Percentiles rank a stretch among this genome's conserved stretches.
Evolutionary conservation across 2,329 filamentous ascomycete species (phyloP).

Genomic region (Fusarium sambucinum): DNA sequence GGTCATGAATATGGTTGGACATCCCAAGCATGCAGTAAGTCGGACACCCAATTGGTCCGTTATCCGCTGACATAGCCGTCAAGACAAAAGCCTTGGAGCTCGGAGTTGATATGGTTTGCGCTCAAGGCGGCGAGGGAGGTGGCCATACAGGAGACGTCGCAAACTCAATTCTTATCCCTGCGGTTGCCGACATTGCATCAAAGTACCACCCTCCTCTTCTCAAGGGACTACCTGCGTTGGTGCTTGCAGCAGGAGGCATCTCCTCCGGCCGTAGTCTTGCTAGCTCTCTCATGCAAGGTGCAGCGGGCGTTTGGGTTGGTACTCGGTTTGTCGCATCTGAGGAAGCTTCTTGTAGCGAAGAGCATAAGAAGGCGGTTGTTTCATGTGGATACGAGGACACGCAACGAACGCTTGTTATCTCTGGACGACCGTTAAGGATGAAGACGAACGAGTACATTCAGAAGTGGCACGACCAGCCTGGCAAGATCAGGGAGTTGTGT

Average conservation of each 20-base stretch:
- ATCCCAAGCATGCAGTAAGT: constrained; percentile 83
- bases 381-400: constrained; percentile 84
- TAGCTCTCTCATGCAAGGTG: constrained; percentile 86
- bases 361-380: constrained; percentile 88
- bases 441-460: constrained; percentile 86
- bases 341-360: constrained; percentile 83
- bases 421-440: constrained; percentile 83
- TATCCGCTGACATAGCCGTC: constrained; percentile 15
- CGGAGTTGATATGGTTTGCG: constrained; percentile 91
- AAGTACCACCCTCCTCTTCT: constrained; percentile 77
- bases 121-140: constrained; percentile 93
- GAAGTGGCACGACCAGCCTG: constrained; percentile 81
- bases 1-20: constrained; percentile 98
- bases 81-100: constrained; percentile 79
- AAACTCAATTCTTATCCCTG: constrained; percentile 86
- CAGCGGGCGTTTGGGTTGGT: constrained; percentile 91
- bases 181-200: constrained; percentile 85
- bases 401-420: constrained; percentile 82
- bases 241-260: constrained; percentile 91
- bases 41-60: background rate
- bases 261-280: constrained; percentile 85
- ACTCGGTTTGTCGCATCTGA: constrained; percentile 88
- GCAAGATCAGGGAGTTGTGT: constrained; percentile 80
- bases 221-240: constrained; percentile 77
- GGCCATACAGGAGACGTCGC: constrained; percentile 92